These are phyloP conservation scores for Dendrostoma leiphaemia DNA, from an alignment of 2,329 filamentous ascomycete species.

Conservation along the genomic window DNA sequence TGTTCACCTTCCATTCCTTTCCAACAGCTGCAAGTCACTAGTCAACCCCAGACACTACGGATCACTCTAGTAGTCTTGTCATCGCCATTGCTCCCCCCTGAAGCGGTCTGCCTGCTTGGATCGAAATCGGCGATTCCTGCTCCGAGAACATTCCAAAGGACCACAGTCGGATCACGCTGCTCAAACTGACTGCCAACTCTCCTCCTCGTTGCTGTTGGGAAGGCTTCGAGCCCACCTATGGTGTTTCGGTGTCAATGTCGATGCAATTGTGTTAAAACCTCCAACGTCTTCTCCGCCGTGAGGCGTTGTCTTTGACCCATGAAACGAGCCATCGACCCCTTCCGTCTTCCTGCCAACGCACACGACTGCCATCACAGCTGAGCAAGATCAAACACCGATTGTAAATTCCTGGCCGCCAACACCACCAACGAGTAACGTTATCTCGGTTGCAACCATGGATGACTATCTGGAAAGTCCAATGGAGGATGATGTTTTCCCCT, in stretches of 20 bases:
- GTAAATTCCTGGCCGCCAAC: background rate
- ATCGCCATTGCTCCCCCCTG: slow-evolving; percentile 1
- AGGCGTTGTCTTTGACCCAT: slow-evolving; percentile 9
- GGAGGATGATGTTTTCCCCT: slow-evolving; percentile 85
- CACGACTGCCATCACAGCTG: background rate
- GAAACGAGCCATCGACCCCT: slow-evolving; percentile 4
- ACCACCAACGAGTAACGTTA: slow-evolving; percentile 18
- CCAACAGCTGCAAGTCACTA: too few species aligned
- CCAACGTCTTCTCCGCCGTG: slow-evolving; percentile 3
- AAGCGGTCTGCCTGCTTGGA: background rate
- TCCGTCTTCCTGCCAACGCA: background rate
- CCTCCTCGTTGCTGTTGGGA: background rate
- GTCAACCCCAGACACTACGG: too few species aligned
- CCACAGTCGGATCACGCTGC: background rate
- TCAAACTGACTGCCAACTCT: background rate
- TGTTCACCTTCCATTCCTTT: too few species aligned
- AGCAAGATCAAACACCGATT: background rate
- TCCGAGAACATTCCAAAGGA: too few species aligned
- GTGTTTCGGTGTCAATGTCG: background rate
- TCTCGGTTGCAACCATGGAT: slow-evolving; percentile 49
- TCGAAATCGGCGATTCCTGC: background rate
- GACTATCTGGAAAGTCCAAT: slow-evolving; percentile 64
- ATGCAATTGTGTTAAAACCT: background rate
- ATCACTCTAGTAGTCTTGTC: slow-evolving; percentile 3
- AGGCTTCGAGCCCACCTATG: background rate